These are phyloP conservation scores for Histomonas meleagridis DNA, from an alignment of 208 protist genomes.

Conservation along the genomic window DNA sequence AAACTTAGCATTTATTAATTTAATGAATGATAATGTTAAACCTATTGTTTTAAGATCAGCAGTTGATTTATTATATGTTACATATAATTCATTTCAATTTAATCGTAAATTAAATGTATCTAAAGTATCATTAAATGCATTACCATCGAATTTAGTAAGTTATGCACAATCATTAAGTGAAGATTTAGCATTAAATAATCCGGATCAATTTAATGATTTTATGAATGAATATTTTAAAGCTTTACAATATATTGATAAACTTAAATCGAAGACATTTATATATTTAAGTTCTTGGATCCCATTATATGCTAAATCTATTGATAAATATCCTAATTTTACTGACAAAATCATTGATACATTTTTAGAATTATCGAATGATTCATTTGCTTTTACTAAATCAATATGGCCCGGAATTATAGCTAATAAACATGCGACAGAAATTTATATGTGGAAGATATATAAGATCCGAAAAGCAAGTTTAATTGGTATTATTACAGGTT, in stretches of 20 bases:
- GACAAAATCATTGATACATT: no score
- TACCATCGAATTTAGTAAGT: not conserved
- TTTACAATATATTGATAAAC: not conserved
- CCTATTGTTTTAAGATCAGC: not conserved
- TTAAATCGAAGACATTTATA: not conserved
- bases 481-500: no score
- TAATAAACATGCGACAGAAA: no score
- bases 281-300: not conserved
- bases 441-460: no score
- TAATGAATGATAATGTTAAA: not conserved
- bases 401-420: no score
- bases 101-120: not conserved
- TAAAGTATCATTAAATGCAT: not conserved
- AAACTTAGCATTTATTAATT: not conserved
- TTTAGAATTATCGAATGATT: no score
- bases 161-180: not conserved
- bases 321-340: not conserved
- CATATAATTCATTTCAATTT: not conserved
- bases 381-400: no score
- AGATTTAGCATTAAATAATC: not conserved
- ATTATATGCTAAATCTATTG: not conserved
- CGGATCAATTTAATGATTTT: not conserved
- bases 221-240: not conserved
- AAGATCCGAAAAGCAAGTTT: no score
- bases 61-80: not conserved